phyloP scores from a whole-genome alignment of 169 alveolate species.

The Theileria parva region DNA sequence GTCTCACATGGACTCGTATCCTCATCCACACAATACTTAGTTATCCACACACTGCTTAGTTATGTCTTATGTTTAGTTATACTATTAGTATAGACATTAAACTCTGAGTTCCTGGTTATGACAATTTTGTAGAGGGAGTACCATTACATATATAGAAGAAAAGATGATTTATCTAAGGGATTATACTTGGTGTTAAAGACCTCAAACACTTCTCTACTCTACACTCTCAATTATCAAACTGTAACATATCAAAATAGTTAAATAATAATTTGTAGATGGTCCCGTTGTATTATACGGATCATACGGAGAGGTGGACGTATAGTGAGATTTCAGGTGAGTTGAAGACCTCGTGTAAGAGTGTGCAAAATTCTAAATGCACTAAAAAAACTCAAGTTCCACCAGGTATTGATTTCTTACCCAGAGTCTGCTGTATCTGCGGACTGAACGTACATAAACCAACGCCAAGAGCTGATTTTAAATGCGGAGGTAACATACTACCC shows the following conservation, averaged over 20 bases:
- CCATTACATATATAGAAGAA: constrained; percentile 45
- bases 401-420: background rate
- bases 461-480: constrained; percentile 26
- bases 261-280: constrained; percentile 23
- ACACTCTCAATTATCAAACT: constrained; percentile 21
- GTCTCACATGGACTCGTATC: constrained; percentile 52
- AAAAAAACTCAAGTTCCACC: constrained; percentile 17
- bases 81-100: no score
- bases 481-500: constrained; percentile 5
- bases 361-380: constrained; percentile 1
- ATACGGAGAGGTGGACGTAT: constrained; percentile 22
- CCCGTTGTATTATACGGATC: constrained; percentile 45
- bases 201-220: constrained; percentile 21
- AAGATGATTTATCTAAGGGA: constrained; percentile 53
- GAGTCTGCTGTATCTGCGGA: constrained; percentile 48
- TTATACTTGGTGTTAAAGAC: constrained; percentile 37
- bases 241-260: constrained; percentile 8
- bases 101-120: no score
- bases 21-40: no score
- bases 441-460: constrained; percentile 22
- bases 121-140: constrained; percentile 1
- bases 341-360: background rate
- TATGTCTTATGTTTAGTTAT: no score
- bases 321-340: constrained; percentile 8
- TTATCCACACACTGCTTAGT: no score